Evolutionary conservation across 192 early-diverging fungal species (phyloP).

Genomic region (Coemansia sp.): DNA sequence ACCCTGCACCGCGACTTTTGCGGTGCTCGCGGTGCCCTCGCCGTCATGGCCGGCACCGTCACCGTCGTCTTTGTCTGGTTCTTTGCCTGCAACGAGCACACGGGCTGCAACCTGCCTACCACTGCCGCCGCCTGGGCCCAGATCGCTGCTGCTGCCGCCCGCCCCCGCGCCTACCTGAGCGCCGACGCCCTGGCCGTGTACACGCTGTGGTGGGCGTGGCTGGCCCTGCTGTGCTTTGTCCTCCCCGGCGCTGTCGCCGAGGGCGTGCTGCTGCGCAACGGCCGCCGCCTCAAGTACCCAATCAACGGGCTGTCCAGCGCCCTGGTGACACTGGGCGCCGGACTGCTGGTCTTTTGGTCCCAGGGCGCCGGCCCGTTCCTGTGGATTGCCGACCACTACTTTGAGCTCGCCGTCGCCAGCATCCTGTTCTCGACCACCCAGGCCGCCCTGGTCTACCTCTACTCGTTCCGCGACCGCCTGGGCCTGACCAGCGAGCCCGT

Average conservation of each 20-base stretch:
- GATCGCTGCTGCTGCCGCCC: slow-evolving; percentile 38
- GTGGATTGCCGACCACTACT: slow-evolving; percentile 76
- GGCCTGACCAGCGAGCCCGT: slow-evolving; percentile 42
- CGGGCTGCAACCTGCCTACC: slow-evolving; percentile 52
- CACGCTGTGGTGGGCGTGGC: slow-evolving; percentile 62
- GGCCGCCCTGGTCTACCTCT: slow-evolving; percentile 66
- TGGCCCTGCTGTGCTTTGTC: slow-evolving; percentile 59
- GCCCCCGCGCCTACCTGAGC: slow-evolving; percentile 47
- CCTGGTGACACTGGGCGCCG: slow-evolving; percentile 47
- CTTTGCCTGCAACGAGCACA: slow-evolving; percentile 40
- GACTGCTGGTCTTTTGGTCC: slow-evolving; percentile 30
- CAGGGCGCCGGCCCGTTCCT: slow-evolving; percentile 61
- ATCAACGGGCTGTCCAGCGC: slow-evolving; percentile 72
- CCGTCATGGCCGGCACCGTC: slow-evolving; percentile 48
- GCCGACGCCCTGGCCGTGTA: slow-evolving; percentile 40
- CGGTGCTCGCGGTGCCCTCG: slow-evolving; percentile 56
- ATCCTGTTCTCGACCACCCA: slow-evolving; percentile 58
- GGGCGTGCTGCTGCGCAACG: slow-evolving; percentile 68
- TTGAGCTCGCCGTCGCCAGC: slow-evolving; percentile 66
- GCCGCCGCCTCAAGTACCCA: slow-evolving; percentile 69
- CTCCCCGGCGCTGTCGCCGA: slow-evolving; percentile 61
- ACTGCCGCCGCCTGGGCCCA: slow-evolving; percentile 11
- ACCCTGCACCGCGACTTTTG: slow-evolving; percentile 80
- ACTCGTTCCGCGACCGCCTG: slow-evolving; percentile 56
- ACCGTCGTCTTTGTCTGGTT: slow-evolving; percentile 44